Percentiles rank a stretch among this genome's conserved stretches.
Conservation (phyloP, 2,329 filamentous ascomycete species). For the Sporothrix luriei region DNA sequence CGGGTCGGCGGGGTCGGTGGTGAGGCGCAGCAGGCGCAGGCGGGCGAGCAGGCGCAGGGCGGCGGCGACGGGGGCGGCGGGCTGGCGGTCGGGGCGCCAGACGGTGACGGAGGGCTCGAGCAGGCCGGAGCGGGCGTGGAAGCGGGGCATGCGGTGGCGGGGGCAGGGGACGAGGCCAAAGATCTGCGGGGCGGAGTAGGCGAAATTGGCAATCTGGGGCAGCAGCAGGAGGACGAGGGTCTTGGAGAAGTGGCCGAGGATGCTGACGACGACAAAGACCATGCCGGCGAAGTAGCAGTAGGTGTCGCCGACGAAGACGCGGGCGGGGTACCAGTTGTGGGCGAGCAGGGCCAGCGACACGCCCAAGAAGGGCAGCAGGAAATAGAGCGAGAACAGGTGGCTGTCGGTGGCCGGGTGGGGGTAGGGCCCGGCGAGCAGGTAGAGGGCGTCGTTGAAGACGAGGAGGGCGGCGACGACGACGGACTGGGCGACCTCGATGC, state of each 20-base stretch:
- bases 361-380: constrained; percentile 90
- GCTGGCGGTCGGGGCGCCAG: constrained; percentile 69
- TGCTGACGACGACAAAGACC: constrained; percentile 96
- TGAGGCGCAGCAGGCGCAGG: constrained; percentile 69
- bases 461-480: constrained; percentile 85
- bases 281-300: constrained; percentile 99
- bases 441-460: constrained; percentile 82
- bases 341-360: constrained; percentile 82
- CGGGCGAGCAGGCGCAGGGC: constrained; percentile 68
- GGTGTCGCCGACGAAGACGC: constrained; percentile 95
- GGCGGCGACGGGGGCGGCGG: constrained; percentile 63
- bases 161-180: constrained; percentile 90
- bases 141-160: constrained; percentile 84
- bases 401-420: constrained; percentile 94
- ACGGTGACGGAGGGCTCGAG: constrained; percentile 83
- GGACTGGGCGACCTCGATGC: constrained; percentile 93
- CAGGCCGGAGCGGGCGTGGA: constrained; percentile 81
- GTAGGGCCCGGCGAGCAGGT: constrained; percentile 66
- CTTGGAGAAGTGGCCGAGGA: constrained; percentile 97
- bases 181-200: constrained; percentile 89
- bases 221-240: constrained; percentile 87
- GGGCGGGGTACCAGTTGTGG: constrained; percentile 96
- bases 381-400: constrained; percentile 93
- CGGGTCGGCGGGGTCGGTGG: constrained; percentile 65
- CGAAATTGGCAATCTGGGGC: constrained; percentile 94